phyloP scores from a whole-genome alignment of 805 yeast genomes.

The Saccharomycopsis malanga region DNA sequence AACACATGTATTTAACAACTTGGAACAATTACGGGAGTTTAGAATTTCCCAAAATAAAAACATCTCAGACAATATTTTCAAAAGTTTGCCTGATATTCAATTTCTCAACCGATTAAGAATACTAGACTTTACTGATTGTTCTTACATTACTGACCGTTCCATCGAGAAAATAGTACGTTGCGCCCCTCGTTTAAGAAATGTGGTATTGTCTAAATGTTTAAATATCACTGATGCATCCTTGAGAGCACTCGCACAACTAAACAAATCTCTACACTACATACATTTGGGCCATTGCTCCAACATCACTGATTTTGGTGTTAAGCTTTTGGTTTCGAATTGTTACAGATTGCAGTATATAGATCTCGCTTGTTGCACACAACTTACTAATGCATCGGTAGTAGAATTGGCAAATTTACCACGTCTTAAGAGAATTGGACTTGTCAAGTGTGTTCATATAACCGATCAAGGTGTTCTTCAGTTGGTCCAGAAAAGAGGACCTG shows the following conservation, averaged over 20 bases:
- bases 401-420: slow-evolving; percentile 73
- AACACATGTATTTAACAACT: slow-evolving; percentile 45
- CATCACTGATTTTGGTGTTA: slow-evolving; percentile 85
- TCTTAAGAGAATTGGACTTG: slow-evolving; percentile 85
- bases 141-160: slow-evolving; percentile 69
- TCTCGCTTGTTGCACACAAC: slow-evolving; percentile 86
- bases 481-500: slow-evolving; percentile 61
- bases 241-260: slow-evolving; percentile 62
- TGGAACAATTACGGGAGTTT: slow-evolving; percentile 76
- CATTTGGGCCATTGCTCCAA: slow-evolving; percentile 92
- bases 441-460: slow-evolving; percentile 81
- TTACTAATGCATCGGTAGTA: slow-evolving; percentile 74
- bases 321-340: slow-evolving; percentile 64
- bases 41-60: slow-evolving; percentile 68
- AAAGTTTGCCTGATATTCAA: slow-evolving; percentile 40
- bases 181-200: slow-evolving; percentile 84
- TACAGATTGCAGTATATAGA: slow-evolving; percentile 87
- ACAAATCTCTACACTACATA: slow-evolving; percentile 75
- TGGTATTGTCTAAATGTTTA: slow-evolving; percentile 83
- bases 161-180: slow-evolving; percentile 62
- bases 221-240: slow-evolving; percentile 79
- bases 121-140: slow-evolving; percentile 79
- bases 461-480: slow-evolving; percentile 72
- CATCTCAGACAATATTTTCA: slow-evolving; percentile 61
- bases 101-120: slow-evolving; percentile 64